Conservation (phyloP, 2,329 filamentous ascomycete species). For the Exophiala viscosa region DNA sequence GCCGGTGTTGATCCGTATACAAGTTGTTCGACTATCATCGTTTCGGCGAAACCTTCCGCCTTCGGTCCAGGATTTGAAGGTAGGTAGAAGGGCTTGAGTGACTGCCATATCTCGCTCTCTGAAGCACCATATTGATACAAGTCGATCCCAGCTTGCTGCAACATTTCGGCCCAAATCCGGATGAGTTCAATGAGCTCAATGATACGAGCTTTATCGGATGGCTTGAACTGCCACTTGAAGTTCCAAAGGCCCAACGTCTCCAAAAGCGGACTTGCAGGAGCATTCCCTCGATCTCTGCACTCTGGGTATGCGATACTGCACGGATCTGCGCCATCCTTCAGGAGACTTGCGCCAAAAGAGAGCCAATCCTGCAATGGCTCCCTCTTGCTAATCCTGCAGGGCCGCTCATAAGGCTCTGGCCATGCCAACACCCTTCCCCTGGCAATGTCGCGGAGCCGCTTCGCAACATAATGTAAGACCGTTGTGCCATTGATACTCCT, state of each 20-base stretch:
- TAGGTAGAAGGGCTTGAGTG: not conserved
- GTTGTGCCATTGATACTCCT: not conserved
- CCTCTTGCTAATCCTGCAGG: no score
- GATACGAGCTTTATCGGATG: no score
- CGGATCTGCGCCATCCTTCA: conserved; percentile 1
- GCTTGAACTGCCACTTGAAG: no score
- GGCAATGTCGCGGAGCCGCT: not conserved
- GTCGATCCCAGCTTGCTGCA: not conserved
- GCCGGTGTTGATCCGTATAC: conserved; percentile 4
- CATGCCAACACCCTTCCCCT: no score
- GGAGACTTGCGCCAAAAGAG: not conserved
- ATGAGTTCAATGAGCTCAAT: not conserved
- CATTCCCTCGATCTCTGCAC: not conserved
- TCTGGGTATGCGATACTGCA: not conserved
- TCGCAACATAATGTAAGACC: conserved; percentile 2
- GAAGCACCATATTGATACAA: not conserved
- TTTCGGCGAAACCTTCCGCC: not conserved
- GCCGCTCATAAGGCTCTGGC: no score
- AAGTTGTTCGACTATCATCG: not conserved
- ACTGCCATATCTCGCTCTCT: conserved; percentile 5
- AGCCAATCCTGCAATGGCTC: conserved; percentile 4
- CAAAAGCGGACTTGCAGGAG: not conserved
- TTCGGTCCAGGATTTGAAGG: not conserved
- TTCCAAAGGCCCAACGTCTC: not conserved
- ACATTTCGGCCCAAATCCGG: not conserved